Percentiles rank a stretch among this genome's conserved stretches.
phyloP scores from a whole-genome alignment of 2,329 filamentous ascomycete species.

The Fusarium algeriense region DNA sequence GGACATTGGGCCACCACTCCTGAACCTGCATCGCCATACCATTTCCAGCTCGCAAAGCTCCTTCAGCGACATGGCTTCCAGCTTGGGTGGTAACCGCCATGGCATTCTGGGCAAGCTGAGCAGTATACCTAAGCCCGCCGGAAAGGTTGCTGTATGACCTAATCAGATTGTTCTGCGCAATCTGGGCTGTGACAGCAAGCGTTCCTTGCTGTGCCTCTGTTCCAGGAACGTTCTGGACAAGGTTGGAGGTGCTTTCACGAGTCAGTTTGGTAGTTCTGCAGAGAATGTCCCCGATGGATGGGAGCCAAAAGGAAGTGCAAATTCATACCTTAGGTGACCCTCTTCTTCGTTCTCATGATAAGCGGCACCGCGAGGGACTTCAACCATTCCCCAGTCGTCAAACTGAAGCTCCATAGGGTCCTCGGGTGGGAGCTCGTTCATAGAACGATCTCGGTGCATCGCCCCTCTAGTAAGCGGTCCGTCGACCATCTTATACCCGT shows the following conservation, averaged over 20 bases:
- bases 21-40: neutral
- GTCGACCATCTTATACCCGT: neutral
- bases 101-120: conserved; percentile 3
- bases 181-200: neutral
- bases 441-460: neutral
- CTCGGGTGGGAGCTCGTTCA: neutral
- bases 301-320: conserved; percentile 13
- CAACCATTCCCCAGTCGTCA: neutral
- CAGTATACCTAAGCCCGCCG: neutral
- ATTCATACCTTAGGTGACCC: neutral
- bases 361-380: neutral
- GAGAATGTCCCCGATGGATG: neutral
- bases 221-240: neutral
- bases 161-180: conserved; percentile 2
- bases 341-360: neutral
- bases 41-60: conserved; percentile 8
- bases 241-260: neutral
- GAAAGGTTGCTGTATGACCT: conserved; percentile 22
- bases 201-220: neutral
- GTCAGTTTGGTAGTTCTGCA: neutral
- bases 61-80: conserved; percentile 8
- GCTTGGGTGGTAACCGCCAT: conserved; percentile 5
- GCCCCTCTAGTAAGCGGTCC: neutral
- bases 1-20: conserved; percentile 8
- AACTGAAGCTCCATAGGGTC: neutral